Conservation (phyloP, 345 rosid species). For the Clarkia xantiana region DNA sequence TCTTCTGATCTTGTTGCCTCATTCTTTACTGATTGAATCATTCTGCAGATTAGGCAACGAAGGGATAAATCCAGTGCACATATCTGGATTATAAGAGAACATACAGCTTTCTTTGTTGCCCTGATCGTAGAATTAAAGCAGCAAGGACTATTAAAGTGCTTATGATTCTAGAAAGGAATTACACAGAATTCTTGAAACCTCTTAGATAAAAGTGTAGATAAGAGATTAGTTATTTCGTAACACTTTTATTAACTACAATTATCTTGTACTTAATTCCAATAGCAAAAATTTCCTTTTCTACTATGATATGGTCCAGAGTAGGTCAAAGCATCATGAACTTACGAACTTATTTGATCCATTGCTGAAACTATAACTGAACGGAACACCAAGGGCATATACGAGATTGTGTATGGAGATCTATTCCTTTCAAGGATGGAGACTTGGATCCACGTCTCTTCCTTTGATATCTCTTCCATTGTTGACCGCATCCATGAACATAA, state of each 20-base stretch:
- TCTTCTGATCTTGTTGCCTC: conserved; percentile 78
- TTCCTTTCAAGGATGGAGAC: conserved; percentile 90
- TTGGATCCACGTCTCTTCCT: conserved; percentile 78
- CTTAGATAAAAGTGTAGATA: too few relatives aligned
- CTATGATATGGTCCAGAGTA: too few relatives aligned
- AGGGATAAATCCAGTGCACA: not conserved
- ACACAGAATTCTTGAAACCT: too few relatives aligned
- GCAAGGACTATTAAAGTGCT: too few relatives aligned
- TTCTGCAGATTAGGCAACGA: conserved; percentile 28
- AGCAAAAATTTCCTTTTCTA: not conserved
- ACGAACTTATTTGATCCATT: conserved; percentile 81
- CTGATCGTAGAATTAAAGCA: too few relatives aligned
- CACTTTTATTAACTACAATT: too few relatives aligned
- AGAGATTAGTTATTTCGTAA: too few relatives aligned
- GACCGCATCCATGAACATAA: conserved; percentile 96
- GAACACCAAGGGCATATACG: conserved; percentile 80
- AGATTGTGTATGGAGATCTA: conserved; percentile 74
- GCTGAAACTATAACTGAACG: conserved; percentile 62
- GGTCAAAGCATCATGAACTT: conserved; percentile 19
- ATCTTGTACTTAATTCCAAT: not conserved
- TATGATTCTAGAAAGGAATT: too few relatives aligned
- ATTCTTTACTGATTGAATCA: conserved; percentile 61
- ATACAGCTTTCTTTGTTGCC: too few relatives aligned
- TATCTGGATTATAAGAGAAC: too few relatives aligned
- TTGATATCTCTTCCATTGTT: conserved; percentile 54